Percentiles rank a stretch among this genome's conserved stretches.
Conservation (phyloP, 2,329 filamentous ascomycete genomes). For the Phoma sp. region DNA sequence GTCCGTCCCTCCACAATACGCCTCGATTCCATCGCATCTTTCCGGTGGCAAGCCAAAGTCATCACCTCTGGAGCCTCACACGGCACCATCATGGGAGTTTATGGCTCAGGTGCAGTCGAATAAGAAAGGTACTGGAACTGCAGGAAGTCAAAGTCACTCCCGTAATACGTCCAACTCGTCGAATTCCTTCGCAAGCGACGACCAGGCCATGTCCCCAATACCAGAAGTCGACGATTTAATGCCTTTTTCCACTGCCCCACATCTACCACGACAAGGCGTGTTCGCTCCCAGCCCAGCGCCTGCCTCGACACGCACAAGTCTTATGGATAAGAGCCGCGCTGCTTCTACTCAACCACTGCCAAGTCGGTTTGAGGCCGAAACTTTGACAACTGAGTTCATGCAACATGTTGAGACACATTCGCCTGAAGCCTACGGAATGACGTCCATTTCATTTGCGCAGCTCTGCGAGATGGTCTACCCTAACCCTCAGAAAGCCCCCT, state of each 20-base stretch:
- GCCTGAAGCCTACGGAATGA: conserved; percentile 36
- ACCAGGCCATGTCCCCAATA: conserved; percentile 37
- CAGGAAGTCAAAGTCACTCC: conserved; percentile 33
- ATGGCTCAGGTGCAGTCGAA: conserved; percentile 32
- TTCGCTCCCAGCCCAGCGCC: conserved; percentile 41
- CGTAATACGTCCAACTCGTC: conserved; percentile 44
- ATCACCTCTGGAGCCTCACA: conserved; percentile 38
- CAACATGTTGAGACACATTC: conserved; percentile 34
- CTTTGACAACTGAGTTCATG: conserved; percentile 43
- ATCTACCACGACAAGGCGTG: conserved; percentile 39
- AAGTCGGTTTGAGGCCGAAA: conserved; percentile 47
- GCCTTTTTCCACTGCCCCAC: conserved; percentile 34
- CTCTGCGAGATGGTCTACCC: conserved; percentile 45
- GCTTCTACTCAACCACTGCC: conserved; percentile 40
- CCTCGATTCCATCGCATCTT: conserved; percentile 25
- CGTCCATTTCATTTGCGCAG: conserved; percentile 32
- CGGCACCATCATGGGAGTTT: conserved; percentile 45
- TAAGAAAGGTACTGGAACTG: conserved; percentile 21
- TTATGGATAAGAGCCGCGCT: conserved; percentile 42
- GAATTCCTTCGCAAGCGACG: conserved; percentile 36
- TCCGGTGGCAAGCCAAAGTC: conserved; percentile 28
- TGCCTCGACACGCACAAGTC: conserved; percentile 35
- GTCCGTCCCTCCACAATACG: conserved; percentile 31
- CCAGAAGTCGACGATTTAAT: conserved; percentile 40
- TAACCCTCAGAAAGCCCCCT: conserved; percentile 28